phyloP scores from a whole-genome alignment of 768 basidiomycete species.

The Kondoa malvinella region DNA sequence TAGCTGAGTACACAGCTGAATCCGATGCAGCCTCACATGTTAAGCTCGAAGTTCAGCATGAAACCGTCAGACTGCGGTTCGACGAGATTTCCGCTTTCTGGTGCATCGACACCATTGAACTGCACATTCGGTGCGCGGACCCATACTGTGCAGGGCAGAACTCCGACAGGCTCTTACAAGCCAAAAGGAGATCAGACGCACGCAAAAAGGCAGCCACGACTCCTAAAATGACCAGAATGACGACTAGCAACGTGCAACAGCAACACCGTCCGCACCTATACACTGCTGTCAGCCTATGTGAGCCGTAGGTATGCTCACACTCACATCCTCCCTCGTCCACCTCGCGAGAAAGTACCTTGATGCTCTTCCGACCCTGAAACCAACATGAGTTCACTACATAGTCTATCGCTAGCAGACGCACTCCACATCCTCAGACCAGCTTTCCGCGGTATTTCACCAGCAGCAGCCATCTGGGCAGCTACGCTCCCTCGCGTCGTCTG shows the following conservation, averaged over 20 bases:
- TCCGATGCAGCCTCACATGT: slow-evolving; percentile 10
- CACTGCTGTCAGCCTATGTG: not conserved
- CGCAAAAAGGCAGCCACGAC: slow-evolving; percentile 27
- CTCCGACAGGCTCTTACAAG: not conserved
- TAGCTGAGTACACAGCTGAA: too few relatives aligned
- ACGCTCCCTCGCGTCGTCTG: slow-evolving; percentile 13
- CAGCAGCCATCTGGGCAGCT: slow-evolving; percentile 24
- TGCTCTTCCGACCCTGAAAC: slow-evolving; percentile 23
- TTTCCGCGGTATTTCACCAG: slow-evolving; percentile 28
- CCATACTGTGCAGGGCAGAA: slow-evolving; percentile 20
- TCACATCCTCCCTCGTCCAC: slow-evolving; percentile 16
- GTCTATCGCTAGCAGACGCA: not conserved
- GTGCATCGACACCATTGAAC: slow-evolving; percentile 25
- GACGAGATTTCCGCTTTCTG: slow-evolving; percentile 15
- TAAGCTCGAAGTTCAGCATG: slow-evolving; percentile 22
- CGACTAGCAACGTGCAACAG: slow-evolving; percentile 25
- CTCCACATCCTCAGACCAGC: slow-evolving; percentile 28
- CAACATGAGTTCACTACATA: not conserved
- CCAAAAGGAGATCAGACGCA: slow-evolving; percentile 11
- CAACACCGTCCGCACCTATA: slow-evolving; percentile 22
- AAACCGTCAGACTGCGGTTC: slow-evolving; percentile 17
- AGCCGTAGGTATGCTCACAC: not conserved
- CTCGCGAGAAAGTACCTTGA: slow-evolving; percentile 21
- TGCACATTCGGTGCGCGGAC: slow-evolving; percentile 27
- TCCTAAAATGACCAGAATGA: slow-evolving; percentile 24